These are phyloP conservation scores for Ophiocordyceps camponoti-saundersi DNA, from an alignment of 2,329 filamentous ascomycete genomes.

Conservation along the genomic window DNA sequence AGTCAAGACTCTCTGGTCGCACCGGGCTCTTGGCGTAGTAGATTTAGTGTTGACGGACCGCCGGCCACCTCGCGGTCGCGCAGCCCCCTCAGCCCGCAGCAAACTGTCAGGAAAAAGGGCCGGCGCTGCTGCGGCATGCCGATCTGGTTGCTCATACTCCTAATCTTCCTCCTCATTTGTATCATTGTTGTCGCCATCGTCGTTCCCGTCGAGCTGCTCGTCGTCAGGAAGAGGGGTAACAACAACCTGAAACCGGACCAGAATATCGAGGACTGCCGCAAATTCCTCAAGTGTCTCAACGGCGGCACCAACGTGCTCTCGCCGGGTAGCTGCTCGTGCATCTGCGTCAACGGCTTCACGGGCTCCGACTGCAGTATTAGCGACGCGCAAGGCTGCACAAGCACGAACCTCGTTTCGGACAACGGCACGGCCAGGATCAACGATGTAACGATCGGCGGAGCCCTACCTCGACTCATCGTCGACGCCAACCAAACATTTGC, in stretches of 20 bases:
- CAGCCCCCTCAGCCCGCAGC: neutral
- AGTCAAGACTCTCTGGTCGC: conserved; percentile 30
- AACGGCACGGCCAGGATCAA: conserved; percentile 20
- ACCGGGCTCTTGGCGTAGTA: conserved; percentile 31
- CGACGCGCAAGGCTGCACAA: conserved; percentile 34
- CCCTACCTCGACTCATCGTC: conserved; percentile 58
- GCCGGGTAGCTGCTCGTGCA: conserved; percentile 58
- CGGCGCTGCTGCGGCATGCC: conserved; percentile 74
- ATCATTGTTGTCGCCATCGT: conserved; percentile 69
- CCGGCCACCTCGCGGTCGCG: conserved; percentile 2
- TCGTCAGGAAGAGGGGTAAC: conserved; percentile 32
- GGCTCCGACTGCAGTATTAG: conserved; percentile 32
- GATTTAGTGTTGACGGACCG: conserved; percentile 9
- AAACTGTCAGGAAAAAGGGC: conserved; percentile 14
- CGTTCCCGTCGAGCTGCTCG: conserved; percentile 52
- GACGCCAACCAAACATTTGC: conserved; percentile 52
- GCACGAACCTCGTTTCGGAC: conserved; percentile 25
- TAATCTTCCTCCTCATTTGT: conserved; percentile 47
- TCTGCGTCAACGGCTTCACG: conserved; percentile 80
- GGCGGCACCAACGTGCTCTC: conserved; percentile 62
- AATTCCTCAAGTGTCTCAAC: conserved; percentile 52
- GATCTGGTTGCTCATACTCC: conserved; percentile 56
- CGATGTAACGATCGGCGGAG: conserved; percentile 67
- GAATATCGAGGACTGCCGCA: conserved; percentile 36
- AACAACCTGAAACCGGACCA: conserved; percentile 17